A percentile compares a stretch with the other conserved stretches of the same genome.
Evolutionary conservation across 2,329 filamentous ascomycete genomes (phyloP).

Genomic region (Xylariaceae sp.): DNA sequence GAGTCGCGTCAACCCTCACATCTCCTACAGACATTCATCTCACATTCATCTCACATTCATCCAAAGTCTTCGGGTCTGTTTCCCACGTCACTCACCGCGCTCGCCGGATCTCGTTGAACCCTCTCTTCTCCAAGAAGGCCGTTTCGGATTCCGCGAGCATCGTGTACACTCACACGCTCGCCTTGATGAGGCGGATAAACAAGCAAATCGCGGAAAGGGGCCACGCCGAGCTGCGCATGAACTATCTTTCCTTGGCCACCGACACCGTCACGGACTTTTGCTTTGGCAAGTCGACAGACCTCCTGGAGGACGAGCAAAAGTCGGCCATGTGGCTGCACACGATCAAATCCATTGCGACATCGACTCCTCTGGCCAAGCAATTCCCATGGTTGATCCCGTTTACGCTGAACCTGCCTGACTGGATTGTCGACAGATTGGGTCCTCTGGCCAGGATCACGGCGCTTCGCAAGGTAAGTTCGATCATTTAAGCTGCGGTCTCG

Average conservation of each 20-base stretch:
- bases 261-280: slow-evolving; percentile 14
- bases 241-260: slow-evolving; percentile 5
- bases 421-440: neutral
- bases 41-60: neutral
- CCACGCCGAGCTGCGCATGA: slow-evolving; percentile 7
- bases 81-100: slow-evolving; percentile 11
- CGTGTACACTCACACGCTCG: slow-evolving; percentile 14
- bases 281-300: slow-evolving; percentile 7
- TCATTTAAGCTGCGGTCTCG: neutral
- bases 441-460: neutral
- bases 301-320: slow-evolving; percentile 11
- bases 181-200: slow-evolving; percentile 9
- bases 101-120: slow-evolving; percentile 13
- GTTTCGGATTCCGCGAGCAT: slow-evolving; percentile 4
- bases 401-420: slow-evolving; percentile 8
- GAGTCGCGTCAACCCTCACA: neutral
- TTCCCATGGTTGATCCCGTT: slow-evolving; percentile 18
- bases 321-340: slow-evolving; percentile 5
- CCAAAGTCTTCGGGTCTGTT: slow-evolving; percentile 14
- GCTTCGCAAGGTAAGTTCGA: slow-evolving; percentile 9
- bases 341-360: slow-evolving; percentile 6
- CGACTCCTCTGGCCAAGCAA: slow-evolving; percentile 12
- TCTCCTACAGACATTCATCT: neutral
- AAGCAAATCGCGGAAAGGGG: slow-evolving; percentile 9
- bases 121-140: slow-evolving; percentile 14